Evolutionary conservation across 2,329 filamentous ascomycete genomes (phyloP).

Genomic region (Alternaria sp.): DNA sequence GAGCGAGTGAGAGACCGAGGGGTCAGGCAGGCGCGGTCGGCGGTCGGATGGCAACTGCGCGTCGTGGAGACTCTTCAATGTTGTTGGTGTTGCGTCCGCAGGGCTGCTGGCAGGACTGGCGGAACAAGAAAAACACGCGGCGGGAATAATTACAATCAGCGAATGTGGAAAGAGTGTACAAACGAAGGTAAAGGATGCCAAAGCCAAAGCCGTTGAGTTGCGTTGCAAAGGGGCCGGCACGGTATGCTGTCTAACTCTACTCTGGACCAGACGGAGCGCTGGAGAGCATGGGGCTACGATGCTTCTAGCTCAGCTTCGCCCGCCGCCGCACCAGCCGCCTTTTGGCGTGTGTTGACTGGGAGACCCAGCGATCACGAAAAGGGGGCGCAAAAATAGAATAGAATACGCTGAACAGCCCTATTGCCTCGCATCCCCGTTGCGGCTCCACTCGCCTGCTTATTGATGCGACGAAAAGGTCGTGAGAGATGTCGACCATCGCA

Average conservation of each 20-base stretch:
- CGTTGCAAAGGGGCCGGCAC: constrained; percentile 28
- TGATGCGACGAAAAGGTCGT: constrained; percentile 8
- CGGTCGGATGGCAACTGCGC: constrained; percentile 10
- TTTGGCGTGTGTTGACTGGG: constrained; percentile 28
- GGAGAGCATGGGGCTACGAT: constrained; percentile 11
- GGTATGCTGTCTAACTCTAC: constrained; percentile 16
- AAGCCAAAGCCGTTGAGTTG: constrained; percentile 27
- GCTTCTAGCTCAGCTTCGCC: constrained; percentile 13
- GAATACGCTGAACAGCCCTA: constrained; percentile 23
- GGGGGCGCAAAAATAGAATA: constrained; percentile 32
- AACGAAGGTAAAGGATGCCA: constrained; percentile 38
- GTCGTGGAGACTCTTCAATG: constrained; percentile 12
- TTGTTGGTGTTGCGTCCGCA: constrained; percentile 8
- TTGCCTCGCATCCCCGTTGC: constrained; percentile 12
- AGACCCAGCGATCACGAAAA: constrained; percentile 22
- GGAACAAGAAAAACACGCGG: constrained; percentile 19
- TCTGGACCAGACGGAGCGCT: constrained; percentile 1
- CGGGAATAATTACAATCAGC: constrained; percentile 36
- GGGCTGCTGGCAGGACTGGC: constrained; percentile 34
- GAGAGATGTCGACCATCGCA: background rate
- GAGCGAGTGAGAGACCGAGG: constrained; percentile 41
- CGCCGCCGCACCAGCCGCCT: constrained; percentile 13
- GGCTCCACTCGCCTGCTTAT: constrained; percentile 21
- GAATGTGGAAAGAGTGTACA: constrained; percentile 35
- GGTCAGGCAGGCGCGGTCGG: constrained; percentile 25